A percentile compares a stretch with the other conserved stretches of the same genome.
Conservation (phyloP, 2,329 filamentous ascomycete species). For the Calonectria pteridis region DNA sequence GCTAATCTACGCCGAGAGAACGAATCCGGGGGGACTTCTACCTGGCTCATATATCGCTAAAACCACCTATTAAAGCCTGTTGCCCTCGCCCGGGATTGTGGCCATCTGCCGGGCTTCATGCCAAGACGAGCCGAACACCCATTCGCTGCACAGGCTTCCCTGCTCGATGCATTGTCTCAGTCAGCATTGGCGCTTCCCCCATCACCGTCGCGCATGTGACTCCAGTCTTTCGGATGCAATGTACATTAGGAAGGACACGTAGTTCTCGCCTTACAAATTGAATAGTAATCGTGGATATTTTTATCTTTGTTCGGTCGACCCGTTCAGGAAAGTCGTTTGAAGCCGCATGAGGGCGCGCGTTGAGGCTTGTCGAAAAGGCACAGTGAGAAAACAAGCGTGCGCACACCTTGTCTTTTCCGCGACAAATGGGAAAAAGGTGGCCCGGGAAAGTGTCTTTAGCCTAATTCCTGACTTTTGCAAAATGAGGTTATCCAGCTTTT, state of each 20-base stretch:
- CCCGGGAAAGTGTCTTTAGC: not conserved
- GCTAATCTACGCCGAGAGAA: not conserved
- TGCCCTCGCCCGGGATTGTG: not conserved
- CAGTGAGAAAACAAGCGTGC: not conserved
- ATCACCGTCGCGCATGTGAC: not conserved
- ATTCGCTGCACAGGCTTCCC: not conserved
- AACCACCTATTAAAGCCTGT: not conserved
- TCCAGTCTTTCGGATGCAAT: not conserved
- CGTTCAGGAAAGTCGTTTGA: not conserved
- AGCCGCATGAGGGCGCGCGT: not conserved
- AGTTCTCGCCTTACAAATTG: not conserved
- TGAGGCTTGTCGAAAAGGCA: not conserved
- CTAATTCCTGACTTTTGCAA: not conserved
- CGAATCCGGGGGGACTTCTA: not conserved
- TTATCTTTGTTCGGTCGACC: not conserved
- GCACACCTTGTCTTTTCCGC: not conserved
- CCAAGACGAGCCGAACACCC: slow-evolving; percentile 7
- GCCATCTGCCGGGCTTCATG: not conserved
- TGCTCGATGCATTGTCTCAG: not conserved
- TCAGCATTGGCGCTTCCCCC: not conserved
- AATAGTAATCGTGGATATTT: not conserved
- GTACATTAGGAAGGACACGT: not conserved
- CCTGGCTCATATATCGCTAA: not conserved
- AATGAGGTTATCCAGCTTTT: not conserved
- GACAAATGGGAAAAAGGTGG: not conserved